Percentiles rank a stretch among this genome's conserved stretches.
These are phyloP conservation scores for Chlamydomonas reinhardtii DNA, from an alignment of 163 green algal species.

Conservation along the genomic window DNA sequence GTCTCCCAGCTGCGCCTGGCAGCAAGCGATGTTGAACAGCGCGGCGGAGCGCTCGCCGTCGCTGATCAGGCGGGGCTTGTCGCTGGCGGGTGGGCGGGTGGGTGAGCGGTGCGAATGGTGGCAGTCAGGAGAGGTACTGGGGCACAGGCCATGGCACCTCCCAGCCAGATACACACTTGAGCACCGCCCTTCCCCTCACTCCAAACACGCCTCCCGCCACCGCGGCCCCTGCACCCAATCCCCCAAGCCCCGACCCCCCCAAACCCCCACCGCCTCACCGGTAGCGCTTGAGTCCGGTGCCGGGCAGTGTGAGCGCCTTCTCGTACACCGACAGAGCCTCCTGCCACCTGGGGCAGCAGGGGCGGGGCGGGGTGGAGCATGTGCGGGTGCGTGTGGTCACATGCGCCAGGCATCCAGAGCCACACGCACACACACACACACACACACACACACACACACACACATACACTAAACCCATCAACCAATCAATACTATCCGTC, in stretches of 20 bases:
- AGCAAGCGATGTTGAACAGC: constrained; percentile 93
- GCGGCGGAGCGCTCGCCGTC: constrained; percentile 81
- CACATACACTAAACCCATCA: too few relatives aligned
- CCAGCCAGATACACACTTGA: not conserved
- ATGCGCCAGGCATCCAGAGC: too few relatives aligned
- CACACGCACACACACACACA: too few relatives aligned
- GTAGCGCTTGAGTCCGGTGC: constrained; percentile 84
- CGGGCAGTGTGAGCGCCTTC: constrained; percentile 79
- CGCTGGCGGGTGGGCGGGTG: constrained; percentile 54
- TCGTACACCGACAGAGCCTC: constrained; percentile 82
- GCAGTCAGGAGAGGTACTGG: not conserved
- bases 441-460: too few relatives aligned
- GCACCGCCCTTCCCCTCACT: too few relatives aligned
- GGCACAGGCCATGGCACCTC: too few relatives aligned
- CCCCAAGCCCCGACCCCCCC: too few relatives aligned
- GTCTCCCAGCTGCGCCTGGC: constrained; percentile 72
- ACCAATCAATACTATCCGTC: too few relatives aligned
- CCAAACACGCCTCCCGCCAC: not conserved
- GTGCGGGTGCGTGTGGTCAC: too few relatives aligned
- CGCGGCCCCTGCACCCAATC: too few relatives aligned
- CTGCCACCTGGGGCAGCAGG: constrained; percentile 61
- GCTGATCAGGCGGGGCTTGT: constrained; percentile 81
- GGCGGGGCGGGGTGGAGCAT: not conserved
- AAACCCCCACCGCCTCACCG: constrained; percentile 52
- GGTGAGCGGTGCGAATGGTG: too few relatives aligned